Evolutionary conservation across 2,329 filamentous ascomycete species (phyloP).

Genomic region (Pseudogymnoascus sp.): DNA sequence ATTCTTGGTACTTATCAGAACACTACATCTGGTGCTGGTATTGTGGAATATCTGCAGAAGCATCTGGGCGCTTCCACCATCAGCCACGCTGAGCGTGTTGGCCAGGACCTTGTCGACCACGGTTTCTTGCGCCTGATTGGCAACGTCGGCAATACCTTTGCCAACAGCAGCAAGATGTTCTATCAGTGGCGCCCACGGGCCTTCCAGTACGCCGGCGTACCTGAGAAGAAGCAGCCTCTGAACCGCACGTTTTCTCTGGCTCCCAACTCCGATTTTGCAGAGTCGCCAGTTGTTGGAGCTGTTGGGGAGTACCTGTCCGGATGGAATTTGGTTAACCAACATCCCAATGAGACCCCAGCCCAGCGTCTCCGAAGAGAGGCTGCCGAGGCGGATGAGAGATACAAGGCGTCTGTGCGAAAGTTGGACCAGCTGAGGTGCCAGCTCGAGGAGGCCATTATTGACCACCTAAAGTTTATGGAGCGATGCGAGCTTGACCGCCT

Average conservation of each 20-base stretch:
- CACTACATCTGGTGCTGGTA: constrained; percentile 82
- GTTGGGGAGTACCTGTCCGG: constrained; percentile 84
- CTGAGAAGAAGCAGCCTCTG: constrained; percentile 73
- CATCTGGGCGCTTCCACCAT: constrained; percentile 77
- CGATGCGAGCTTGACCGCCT: constrained; percentile 92
- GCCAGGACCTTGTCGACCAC: constrained; percentile 80
- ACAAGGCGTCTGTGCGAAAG: constrained; percentile 78
- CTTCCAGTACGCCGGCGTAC: constrained; percentile 79
- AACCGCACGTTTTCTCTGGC: constrained; percentile 68
- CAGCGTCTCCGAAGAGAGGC: constrained; percentile 85
- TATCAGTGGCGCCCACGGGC: constrained; percentile 95
- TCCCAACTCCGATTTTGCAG: constrained; percentile 44
- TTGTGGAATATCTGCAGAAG: constrained; percentile 90
- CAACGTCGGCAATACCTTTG: constrained; percentile 90
- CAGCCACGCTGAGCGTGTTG: constrained; percentile 87
- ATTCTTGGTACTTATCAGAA: constrained; percentile 94
- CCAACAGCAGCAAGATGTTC: constrained; percentile 93
- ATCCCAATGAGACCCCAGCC: constrained; percentile 87
- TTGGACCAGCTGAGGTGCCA: constrained; percentile 87
- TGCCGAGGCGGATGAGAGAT: constrained; percentile 82
- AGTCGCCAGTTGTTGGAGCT: constrained; percentile 65
- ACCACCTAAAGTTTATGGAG: constrained; percentile 92
- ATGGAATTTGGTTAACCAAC: constrained; percentile 85
- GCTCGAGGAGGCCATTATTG: constrained; percentile 88
- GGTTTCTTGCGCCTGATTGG: constrained; percentile 87